These are phyloP conservation scores for Debaryomyces psychrophilus DNA, from an alignment of 1,139 yeast genomes.

Conservation along the genomic window DNA sequence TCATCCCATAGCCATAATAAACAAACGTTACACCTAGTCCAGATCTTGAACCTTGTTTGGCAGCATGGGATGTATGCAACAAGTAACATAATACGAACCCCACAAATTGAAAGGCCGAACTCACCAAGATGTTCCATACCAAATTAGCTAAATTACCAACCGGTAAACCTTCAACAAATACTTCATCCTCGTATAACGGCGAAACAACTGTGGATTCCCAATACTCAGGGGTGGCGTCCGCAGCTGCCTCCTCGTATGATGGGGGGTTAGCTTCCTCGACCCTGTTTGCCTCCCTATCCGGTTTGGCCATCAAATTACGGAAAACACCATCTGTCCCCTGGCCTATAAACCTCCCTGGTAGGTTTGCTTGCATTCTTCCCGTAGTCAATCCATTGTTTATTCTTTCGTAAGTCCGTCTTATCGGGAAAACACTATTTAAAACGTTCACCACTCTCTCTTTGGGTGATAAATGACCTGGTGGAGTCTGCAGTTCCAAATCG, in stretches of 20 bases:
- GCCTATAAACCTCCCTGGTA: slow-evolving; percentile 52
- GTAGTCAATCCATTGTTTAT: slow-evolving; percentile 47
- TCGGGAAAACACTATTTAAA: slow-evolving; percentile 39
- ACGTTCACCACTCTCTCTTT: slow-evolving; percentile 38
- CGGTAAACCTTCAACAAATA: slow-evolving; percentile 92
- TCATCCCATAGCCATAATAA: slow-evolving; percentile 71
- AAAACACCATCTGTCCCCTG: slow-evolving; percentile 88
- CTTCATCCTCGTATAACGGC: slow-evolving; percentile 83
- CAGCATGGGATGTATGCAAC: slow-evolving; percentile 95
- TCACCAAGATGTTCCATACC: slow-evolving; percentile 86
- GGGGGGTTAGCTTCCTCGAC: slow-evolving; percentile 69
- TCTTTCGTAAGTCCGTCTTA: slow-evolving; percentile 49
- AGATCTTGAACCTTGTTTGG: slow-evolving; percentile 91
- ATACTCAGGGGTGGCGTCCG: slow-evolving; percentile 94
- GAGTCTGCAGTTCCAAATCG: slow-evolving; percentile 14
- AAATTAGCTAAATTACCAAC: slow-evolving; percentile 91
- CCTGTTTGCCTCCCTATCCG: slow-evolving; percentile 54
- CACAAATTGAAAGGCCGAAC: slow-evolving; percentile 88
- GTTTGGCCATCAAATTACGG: slow-evolving; percentile 86
- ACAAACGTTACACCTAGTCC: slow-evolving; percentile 89
- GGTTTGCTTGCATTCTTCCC: slow-evolving; percentile 49
- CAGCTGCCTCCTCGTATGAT: slow-evolving; percentile 91
- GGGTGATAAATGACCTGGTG: slow-evolving; percentile 23
- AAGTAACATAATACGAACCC: slow-evolving; percentile 91
- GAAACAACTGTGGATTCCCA: slow-evolving; percentile 92